phyloP scores from a whole-genome alignment of 371 early-diverging fungal genomes.

The Mucor saturninus region DNA sequence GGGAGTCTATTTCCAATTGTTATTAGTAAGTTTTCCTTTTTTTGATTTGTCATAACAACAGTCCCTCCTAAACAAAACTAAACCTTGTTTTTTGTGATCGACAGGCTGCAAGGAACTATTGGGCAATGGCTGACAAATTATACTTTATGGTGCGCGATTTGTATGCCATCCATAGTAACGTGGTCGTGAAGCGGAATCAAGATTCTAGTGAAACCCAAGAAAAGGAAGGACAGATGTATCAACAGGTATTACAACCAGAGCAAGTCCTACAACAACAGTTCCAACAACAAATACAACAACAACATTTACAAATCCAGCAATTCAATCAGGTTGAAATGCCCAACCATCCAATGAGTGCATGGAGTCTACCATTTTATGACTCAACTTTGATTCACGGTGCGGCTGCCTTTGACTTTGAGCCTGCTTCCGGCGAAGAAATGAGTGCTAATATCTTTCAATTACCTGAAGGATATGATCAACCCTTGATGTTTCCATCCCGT shows the following conservation, averaged over 20 bases:
- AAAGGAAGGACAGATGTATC: background rate
- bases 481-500: constrained; percentile 18
- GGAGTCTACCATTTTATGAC: constrained; percentile 15
- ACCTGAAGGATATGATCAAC: constrained; percentile 23
- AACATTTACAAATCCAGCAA: constrained; percentile 9
- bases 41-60: background rate
- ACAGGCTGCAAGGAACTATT: constrained; percentile 54
- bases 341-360: background rate
- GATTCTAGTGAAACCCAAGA: background rate
- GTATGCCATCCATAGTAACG: constrained; percentile 54
- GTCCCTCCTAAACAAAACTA: background rate
- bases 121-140: constrained; percentile 69
- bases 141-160: constrained; percentile 67
- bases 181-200: constrained; percentile 8
- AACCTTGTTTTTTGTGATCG: no score
- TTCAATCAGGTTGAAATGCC: background rate
- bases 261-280: constrained; percentile 8
- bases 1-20: constrained; percentile 53
- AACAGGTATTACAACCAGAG: background rate
- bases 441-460: constrained; percentile 14
- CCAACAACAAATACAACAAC: constrained; percentile 3
- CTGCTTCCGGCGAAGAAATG: background rate
- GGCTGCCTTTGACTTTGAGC: background rate
- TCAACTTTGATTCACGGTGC: constrained; percentile 1
- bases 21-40: constrained; percentile 35